Conservation (phyloP, 2,329 filamentous ascomycete genomes). For the Bipolaris bicolor region DNA sequence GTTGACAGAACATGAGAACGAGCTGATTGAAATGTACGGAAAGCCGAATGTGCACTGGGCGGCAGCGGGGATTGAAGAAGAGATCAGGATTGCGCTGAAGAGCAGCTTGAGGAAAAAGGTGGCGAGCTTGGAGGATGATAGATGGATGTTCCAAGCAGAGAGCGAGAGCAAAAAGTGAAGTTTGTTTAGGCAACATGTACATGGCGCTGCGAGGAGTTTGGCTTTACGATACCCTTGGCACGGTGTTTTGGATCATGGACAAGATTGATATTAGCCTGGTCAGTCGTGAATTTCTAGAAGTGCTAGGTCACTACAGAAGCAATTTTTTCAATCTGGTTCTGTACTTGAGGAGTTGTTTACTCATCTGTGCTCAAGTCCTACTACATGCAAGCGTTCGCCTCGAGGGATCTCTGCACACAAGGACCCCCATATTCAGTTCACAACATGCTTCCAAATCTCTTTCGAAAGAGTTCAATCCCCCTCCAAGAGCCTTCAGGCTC, state of each 20-base stretch:
- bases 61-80: conserved; percentile 35
- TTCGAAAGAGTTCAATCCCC: neutral
- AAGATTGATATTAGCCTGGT: neutral
- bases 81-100: conserved; percentile 58
- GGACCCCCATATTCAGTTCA: too few species aligned
- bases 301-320: neutral
- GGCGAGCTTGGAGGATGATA: conserved; percentile 76
- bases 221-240: conserved; percentile 6
- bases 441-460: too few species aligned
- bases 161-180: conserved; percentile 18
- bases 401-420: too few species aligned
- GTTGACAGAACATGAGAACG: conserved; percentile 41
- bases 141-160: conserved; percentile 88
- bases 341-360: too few species aligned
- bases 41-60: conserved; percentile 42
- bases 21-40: conserved; percentile 43
- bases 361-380: too few species aligned
- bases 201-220: neutral
- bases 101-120: conserved; percentile 76
- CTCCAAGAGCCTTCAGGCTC: neutral
- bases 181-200: too few species aligned
- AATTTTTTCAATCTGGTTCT: too few species aligned
- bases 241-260: neutral
- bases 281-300: too few species aligned
- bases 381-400: too few species aligned